These are phyloP conservation scores for Nemania diffusa DNA, from an alignment of 2,329 filamentous ascomycete genomes.

Conservation along the genomic window DNA sequence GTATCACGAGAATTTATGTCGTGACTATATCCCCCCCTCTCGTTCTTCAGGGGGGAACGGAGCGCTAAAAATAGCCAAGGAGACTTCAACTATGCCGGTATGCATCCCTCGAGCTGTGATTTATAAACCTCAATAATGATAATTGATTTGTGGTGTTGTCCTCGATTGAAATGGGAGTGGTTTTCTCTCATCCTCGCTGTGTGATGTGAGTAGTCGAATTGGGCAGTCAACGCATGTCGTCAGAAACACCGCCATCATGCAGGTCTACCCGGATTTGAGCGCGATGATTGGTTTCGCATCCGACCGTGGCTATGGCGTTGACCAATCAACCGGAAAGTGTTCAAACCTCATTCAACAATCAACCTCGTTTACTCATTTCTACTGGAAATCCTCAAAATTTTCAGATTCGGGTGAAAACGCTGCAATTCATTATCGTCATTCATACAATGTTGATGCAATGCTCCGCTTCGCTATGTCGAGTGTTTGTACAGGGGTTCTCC, in stretches of 20 bases:
- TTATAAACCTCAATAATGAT: no score
- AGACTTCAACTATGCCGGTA: no score
- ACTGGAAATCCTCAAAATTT: not conserved
- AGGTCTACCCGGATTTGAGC: not conserved
- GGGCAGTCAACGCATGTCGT: not conserved
- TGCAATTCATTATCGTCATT: constrained; percentile 10
- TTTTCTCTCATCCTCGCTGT: no score
- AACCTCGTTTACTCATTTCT: constrained; percentile 1
- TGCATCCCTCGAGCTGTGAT: no score
- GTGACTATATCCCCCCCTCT: no score
- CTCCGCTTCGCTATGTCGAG: constrained; percentile 15
- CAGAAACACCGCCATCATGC: not conserved
- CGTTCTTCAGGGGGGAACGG: no score
- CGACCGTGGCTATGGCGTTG: not conserved
- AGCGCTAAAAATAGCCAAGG: no score
- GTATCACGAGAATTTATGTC: no score
- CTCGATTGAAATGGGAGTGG: no score
- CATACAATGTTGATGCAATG: constrained; percentile 14
- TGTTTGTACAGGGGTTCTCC: constrained; percentile 7
- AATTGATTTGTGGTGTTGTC: not conserved
- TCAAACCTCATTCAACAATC: not conserved
- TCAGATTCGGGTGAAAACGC: not conserved
- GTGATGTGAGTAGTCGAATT: not conserved
- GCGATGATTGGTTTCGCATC: not conserved
- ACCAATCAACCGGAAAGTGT: not conserved